Percentiles rank a stretch among this genome's conserved stretches.
Evolutionary conservation across 2,329 filamentous ascomycete genomes (phyloP).

Genomic region (Pseudogymnoascus sp.): DNA sequence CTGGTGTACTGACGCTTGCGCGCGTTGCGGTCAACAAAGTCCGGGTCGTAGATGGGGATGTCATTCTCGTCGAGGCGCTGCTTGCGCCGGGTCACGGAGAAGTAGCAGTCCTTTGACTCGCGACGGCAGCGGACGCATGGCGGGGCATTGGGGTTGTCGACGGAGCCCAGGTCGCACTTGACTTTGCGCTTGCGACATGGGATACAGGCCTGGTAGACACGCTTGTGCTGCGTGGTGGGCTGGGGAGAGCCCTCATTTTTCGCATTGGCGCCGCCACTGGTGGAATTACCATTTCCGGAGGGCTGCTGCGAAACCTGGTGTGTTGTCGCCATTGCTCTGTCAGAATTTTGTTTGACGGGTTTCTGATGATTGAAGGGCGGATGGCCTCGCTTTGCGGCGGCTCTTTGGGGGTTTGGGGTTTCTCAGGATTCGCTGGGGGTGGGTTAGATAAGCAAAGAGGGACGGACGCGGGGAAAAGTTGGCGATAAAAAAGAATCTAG

Average conservation of each 20-base stretch:
- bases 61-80: conserved; percentile 54
- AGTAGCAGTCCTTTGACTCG: conserved; percentile 95
- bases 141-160: conserved; percentile 89
- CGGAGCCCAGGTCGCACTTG: conserved; percentile 55
- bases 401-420: neutral
- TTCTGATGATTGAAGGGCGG: neutral
- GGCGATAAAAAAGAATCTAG: neutral
- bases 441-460: neutral
- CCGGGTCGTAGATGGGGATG: conserved; percentile 38
- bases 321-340: neutral
- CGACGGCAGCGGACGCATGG: conserved; percentile 89
- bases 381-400: conserved; percentile 4
- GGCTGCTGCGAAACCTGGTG: neutral
- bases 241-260: conserved; percentile 1
- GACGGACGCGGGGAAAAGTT: neutral
- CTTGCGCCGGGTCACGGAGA: conserved; percentile 90
- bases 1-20: conserved; percentile 53
- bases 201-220: conserved; percentile 38
- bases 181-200: conserved; percentile 48
- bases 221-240: conserved; percentile 25
- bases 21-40: conserved; percentile 66
- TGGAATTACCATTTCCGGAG: neutral
- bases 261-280: neutral
- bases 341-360: neutral
- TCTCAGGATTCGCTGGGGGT: neutral